Evolutionary conservation across 2,329 filamentous ascomycete genomes (phyloP), one percentile per base, ranked within the genome.

Genomic region (Amylocarpus encephaloides): DNA sequence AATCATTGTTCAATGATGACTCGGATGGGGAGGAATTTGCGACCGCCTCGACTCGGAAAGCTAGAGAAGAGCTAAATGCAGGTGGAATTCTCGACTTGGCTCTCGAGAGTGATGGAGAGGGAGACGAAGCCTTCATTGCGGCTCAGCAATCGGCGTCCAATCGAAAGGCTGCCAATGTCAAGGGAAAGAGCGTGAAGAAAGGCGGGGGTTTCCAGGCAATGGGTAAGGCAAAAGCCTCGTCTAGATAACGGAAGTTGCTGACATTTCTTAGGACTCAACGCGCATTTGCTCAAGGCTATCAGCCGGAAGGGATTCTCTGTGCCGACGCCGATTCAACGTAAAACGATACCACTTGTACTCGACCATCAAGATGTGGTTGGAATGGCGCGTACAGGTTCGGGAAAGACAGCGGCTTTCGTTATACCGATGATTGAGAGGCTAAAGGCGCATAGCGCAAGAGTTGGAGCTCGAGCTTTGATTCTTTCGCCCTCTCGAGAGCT

Each of bases 371-470:
- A 98, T 76, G 88, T 97, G n/a, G 92, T 98, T 19, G 94, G 91
- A 59, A 98, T 98, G 93, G 93, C 93, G 6, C 79, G 94, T 59
- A 98, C 94, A n/a, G 93, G 93, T 66, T 97, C 91, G 16, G 93
- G 93, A 73, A 98, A 98, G 74, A 98, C 94, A 1, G 93, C 91
- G 1, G 93, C 93, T 18, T 98, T 98, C 68, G 90, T 97, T 22
- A 94, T 98, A 57, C 93, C 93, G 39, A 95, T 98, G 92, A 90
- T 98, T 54, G 89, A 98, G 72, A 87, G 85, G 58, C 74, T 98
- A 54, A 94, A 91, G 68, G 79, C 82, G 19, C 94, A 98, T 68
- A 95, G 87, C 64, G 83, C 84, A 29, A 85, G 86, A 62, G 84
- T 97, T 56, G 93, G 94, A 46, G 83, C 89, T 40, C 80, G 93